phyloP scores from a whole-genome alignment of 1,139 yeast species.

The Yamadazyma diddensiae region DNA sequence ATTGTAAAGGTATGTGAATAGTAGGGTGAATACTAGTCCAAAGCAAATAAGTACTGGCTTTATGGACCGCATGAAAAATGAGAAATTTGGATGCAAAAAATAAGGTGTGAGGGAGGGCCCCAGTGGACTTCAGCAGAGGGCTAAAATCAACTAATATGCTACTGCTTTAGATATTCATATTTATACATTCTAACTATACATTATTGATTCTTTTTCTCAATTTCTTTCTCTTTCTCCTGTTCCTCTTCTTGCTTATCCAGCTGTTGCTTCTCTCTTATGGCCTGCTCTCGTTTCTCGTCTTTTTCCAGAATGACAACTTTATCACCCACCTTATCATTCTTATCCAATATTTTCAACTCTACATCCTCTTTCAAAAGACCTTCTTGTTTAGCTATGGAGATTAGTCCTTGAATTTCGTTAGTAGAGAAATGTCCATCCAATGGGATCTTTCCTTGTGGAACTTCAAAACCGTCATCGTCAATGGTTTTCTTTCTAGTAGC shows the following conservation, averaged over 20 bases:
- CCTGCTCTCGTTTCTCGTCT: no score
- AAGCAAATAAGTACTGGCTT: constrained; percentile 4
- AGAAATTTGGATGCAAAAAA: neutral
- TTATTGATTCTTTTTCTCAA: constrained; percentile 1
- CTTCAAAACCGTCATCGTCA: constrained; percentile 36
- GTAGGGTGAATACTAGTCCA: constrained; percentile 11
- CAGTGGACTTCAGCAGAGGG: no score
- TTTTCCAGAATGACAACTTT: constrained; percentile 17
- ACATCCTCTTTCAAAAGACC: constrained; percentile 28
- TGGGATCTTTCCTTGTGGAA: constrained; percentile 40
- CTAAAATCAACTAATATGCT: no score
- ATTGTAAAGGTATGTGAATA: constrained; percentile 18
- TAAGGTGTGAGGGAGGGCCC: neutral
- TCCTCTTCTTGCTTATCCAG: constrained; percentile 5
- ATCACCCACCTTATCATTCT: constrained; percentile 18
- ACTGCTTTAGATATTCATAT: no score
- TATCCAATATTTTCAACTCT: constrained; percentile 23
- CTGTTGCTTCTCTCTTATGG: no score
- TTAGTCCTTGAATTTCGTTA: constrained; percentile 28
- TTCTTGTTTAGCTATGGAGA: constrained; percentile 29
- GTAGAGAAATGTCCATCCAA: constrained; percentile 42
- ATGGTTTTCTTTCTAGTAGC: constrained; percentile 3
- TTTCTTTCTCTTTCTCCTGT: constrained; percentile 3
- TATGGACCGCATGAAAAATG: constrained; percentile 1
- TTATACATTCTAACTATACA: no score